Conservation (phyloP, 805 yeast genomes). For the Pichia nanzhaoensis region DNA sequence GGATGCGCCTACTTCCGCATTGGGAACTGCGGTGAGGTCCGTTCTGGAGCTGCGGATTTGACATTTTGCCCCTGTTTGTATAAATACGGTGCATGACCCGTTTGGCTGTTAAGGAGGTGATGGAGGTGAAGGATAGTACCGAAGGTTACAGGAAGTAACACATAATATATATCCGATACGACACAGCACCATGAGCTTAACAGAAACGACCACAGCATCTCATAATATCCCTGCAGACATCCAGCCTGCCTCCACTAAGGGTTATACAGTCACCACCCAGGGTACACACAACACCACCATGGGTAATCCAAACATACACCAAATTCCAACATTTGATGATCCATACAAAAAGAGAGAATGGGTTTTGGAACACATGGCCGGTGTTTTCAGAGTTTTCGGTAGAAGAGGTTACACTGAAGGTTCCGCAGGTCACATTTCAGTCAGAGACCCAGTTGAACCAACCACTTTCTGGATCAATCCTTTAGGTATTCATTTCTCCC, state of each 20-base stretch:
- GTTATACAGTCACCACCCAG: conserved; percentile 35
- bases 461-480: conserved; percentile 87
- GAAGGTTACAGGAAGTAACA: too few species aligned
- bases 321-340: conserved; percentile 46
- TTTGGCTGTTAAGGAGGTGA: too few species aligned
- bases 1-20: too few species aligned
- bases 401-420: conserved; percentile 73
- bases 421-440: conserved; percentile 78
- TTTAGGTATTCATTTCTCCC: conserved; percentile 65
- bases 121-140: too few species aligned
- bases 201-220: conserved; percentile 4
- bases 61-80: too few species aligned
- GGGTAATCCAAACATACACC: conserved; percentile 46
- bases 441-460: conserved; percentile 79
- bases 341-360: conserved; percentile 44
- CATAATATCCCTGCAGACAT: conserved; percentile 21
- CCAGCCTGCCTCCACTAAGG: conserved; percentile 32
- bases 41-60: too few species aligned
- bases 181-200: conserved; percentile 1
- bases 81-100: too few species aligned
- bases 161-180: too few species aligned
- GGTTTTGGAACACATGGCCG: conserved; percentile 72
- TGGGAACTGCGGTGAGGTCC: too few species aligned
- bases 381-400: conserved; percentile 78
- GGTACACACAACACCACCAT: conserved; percentile 58